These are phyloP conservation scores for Pogostemon cablin DNA, from an alignment of 257 asterid species.

Conservation along the genomic window DNA sequence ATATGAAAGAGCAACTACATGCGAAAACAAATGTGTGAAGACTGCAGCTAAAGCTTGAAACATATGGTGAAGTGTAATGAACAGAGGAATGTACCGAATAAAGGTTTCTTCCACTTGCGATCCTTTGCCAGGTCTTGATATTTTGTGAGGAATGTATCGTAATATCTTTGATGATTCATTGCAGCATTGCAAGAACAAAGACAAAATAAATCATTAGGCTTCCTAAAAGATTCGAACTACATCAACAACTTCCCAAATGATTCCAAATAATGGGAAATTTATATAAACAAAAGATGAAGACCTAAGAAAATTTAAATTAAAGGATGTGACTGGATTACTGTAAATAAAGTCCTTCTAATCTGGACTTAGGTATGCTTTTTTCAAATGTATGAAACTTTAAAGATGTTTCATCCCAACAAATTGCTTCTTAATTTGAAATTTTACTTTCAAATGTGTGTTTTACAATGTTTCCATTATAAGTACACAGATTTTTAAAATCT, in stretches of 20 bases:
- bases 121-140: slow-evolving; percentile 70
- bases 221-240: neutral
- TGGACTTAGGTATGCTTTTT: too few relatives aligned
- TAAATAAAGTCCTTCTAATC: neutral
- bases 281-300: neutral
- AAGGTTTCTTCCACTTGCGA: slow-evolving; percentile 68
- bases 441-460: neutral
- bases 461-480: slow-evolving; percentile 5
- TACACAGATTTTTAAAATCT: neutral
- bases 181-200: slow-evolving; percentile 25
- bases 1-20: slow-evolving; percentile 78
- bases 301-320: neutral
- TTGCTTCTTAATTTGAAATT: neutral
- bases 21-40: slow-evolving; percentile 11
- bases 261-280: neutral
- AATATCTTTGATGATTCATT: slow-evolving; percentile 56
- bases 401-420: too few relatives aligned
- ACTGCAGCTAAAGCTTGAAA: slow-evolving; percentile 14
- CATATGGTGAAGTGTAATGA: neutral
- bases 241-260: neutral
- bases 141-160: slow-evolving; percentile 72
- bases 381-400: too few relatives aligned
- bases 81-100: slow-evolving; percentile 46
- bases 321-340: neutral
- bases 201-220: slow-evolving; percentile 24